These are phyloP conservation scores for Coccomyxa subellipsoidea DNA, from an alignment of 163 green algal species.

Conservation along the genomic window DNA sequence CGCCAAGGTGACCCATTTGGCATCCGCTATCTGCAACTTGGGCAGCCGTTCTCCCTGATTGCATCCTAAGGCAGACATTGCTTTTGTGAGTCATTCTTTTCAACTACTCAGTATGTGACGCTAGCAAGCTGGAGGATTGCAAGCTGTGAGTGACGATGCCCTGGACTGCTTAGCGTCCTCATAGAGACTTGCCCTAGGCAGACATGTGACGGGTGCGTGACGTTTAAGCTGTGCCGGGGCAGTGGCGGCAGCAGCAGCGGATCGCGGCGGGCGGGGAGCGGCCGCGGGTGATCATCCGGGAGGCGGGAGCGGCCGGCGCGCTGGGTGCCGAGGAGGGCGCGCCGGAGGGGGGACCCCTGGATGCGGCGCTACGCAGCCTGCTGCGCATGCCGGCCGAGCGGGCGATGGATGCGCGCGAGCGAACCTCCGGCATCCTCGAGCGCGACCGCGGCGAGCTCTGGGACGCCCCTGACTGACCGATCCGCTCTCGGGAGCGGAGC, in stretches of 20 bases:
- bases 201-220: too few relatives aligned
- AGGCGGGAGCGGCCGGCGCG: neutral
- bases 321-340: neutral
- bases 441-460: conserved; percentile 24
- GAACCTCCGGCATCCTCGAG: conserved; percentile 29
- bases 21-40: too few relatives aligned
- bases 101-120: too few relatives aligned
- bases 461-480: conserved; percentile 11
- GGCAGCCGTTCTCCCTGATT: too few relatives aligned
- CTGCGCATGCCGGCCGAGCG: neutral
- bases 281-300: conserved; percentile 24
- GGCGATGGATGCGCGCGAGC: conserved; percentile 21
- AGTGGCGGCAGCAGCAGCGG: conserved; percentile 31
- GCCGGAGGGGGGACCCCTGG: neutral
- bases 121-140: too few relatives aligned
- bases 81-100: too few relatives aligned
- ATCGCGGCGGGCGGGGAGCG: neutral
- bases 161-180: too few relatives aligned
- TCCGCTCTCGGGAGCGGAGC: too few relatives aligned
- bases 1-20: conserved; percentile 33
- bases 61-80: too few relatives aligned
- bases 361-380: conserved; percentile 9
- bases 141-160: too few relatives aligned
- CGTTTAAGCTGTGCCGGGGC: neutral
- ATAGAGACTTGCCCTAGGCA: too few relatives aligned